phyloP scores from a whole-genome alignment of 2,329 filamentous ascomycete species.

The Cordyceps cateniannulata region DNA sequence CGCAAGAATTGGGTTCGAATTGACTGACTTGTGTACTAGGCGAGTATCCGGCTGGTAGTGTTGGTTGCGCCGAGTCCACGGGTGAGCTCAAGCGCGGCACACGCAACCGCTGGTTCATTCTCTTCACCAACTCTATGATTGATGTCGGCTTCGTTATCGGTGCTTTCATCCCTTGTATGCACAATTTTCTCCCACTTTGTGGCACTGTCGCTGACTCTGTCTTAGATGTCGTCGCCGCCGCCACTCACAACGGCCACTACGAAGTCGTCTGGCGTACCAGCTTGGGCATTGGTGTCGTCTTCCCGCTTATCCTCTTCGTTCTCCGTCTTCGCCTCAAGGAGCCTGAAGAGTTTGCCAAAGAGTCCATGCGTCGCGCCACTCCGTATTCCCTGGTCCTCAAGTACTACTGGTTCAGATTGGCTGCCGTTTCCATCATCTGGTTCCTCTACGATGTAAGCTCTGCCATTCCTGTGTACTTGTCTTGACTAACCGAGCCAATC shows the following conservation, averaged over 20 bases:
- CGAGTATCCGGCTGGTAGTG: constrained; percentile 77
- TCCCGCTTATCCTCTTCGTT: constrained; percentile 64
- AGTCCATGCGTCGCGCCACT: constrained; percentile 59
- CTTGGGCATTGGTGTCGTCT: constrained; percentile 72
- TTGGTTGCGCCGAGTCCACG: constrained; percentile 76
- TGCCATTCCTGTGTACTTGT: neutral
- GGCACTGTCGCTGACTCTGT: neutral
- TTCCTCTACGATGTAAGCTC: constrained; percentile 66
- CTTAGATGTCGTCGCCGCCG: constrained; percentile 46
- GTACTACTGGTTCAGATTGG: constrained; percentile 70
- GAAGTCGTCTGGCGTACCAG: constrained; percentile 76
- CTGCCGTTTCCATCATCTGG: constrained; percentile 69
- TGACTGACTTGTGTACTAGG: constrained; percentile 26
- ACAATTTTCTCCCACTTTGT: neutral
- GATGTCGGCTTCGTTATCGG: constrained; percentile 77
- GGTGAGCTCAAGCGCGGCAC: constrained; percentile 74
- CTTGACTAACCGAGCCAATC: neutral
- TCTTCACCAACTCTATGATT: constrained; percentile 86
- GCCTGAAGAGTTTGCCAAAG: constrained; percentile 67
- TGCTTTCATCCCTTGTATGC: constrained; percentile 61
- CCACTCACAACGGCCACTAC: constrained; percentile 53
- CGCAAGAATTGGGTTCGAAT: neutral
- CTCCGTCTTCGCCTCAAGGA: constrained; percentile 69
- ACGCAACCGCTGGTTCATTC: constrained; percentile 84
- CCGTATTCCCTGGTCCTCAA: constrained; percentile 50